Evolutionary conservation across 768 basidiomycete species (phyloP), one percentile per base, ranked within the genome.

Genomic region (Sporobolomyces phaffii): DNA sequence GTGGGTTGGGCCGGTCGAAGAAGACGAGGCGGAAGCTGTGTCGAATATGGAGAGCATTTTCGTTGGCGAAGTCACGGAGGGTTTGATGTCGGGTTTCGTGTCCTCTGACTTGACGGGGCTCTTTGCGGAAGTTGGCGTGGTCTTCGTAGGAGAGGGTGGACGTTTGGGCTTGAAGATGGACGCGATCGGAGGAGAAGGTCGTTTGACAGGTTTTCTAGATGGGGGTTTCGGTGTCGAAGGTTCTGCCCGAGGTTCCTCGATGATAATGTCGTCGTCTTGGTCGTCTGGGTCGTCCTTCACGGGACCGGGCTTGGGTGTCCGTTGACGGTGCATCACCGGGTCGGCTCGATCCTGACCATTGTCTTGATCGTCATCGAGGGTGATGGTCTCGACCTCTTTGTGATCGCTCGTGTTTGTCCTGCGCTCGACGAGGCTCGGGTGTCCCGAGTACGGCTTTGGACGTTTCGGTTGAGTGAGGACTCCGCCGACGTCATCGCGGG

Each of bases 21-120:
- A 17, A 6, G 40, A 24, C n/a, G 60, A 59, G 22, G 60, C 18
- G 11, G 61, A 53, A 28, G 64, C 60, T 20, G 69, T 58, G 45
- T 65, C 57, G 51, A 65, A 60, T 45, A 62, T 52, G n/a, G 60
- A 41, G 36, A 63, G 52, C 29, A 26, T 69, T 33, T 63, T 69
- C 17, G 44, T 43, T 22, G 62, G 62, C 14, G 68, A 58, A n/a
- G n/a, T n/a, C n/a, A n/a, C n/a, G n/a, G n/a, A n/a, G 24, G 60
- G 54, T 53, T 64, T 71, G 31, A 38, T 33, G 33, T 64, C 34
- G 17, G 53, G 44, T 22, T 56, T 63, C 9, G 11, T 13, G 14
- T 52, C 60, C 1, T 56, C 47, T 29, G 14, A 26, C 53, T 63
- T 56, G 62, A 64, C 40, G 29, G 33, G 2, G 31, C 50, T 56